These are phyloP conservation scores for Phytopythium helicoides DNA, from an alignment of 352 stramenopile genomes.

Conservation along the genomic window DNA sequence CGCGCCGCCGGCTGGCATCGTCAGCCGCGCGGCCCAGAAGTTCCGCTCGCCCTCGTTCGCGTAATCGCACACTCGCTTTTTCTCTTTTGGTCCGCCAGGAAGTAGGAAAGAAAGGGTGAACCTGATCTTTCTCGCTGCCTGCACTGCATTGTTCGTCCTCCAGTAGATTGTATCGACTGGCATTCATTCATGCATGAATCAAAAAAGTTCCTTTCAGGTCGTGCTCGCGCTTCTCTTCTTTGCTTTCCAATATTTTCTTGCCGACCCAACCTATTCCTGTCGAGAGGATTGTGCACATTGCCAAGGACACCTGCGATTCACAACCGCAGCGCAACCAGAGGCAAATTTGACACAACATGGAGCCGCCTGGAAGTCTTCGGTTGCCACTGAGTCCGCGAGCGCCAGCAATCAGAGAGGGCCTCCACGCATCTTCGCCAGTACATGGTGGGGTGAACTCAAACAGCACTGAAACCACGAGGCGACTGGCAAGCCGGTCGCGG, in stretches of 20 bases:
- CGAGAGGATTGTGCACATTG: too few species aligned
- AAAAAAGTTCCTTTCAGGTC: too few species aligned
- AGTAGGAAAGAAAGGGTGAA: too few species aligned
- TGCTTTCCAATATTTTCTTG: too few species aligned
- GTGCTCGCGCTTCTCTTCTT: too few species aligned
- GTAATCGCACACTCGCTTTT: conserved; percentile 17
- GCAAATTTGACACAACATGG: background rate
- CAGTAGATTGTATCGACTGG: too few species aligned
- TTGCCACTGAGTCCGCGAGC: conserved; percentile 1
- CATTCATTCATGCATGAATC: too few species aligned
- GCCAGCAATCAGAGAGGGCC: background rate
- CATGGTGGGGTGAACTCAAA: too few species aligned
- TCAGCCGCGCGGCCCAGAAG: conserved; percentile 58
- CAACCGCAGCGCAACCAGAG: too few species aligned
- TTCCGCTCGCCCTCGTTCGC: conserved; percentile 76
- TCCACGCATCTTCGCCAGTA: background rate
- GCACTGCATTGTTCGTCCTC: background rate
- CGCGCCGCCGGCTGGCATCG: conserved; percentile 5
- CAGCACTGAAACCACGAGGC: background rate
- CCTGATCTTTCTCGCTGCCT: background rate
- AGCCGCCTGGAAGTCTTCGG: background rate
- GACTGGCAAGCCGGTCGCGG: conserved; percentile 6
- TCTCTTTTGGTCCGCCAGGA: background rate
- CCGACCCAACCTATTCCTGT: too few species aligned
- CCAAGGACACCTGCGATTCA: too few species aligned